Percentiles rank a stretch among this genome's conserved stretches.
phyloP scores from a whole-genome alignment of 1,284 basidiomycete genomes.

The Apiotrichum veenhuisii region DNA sequence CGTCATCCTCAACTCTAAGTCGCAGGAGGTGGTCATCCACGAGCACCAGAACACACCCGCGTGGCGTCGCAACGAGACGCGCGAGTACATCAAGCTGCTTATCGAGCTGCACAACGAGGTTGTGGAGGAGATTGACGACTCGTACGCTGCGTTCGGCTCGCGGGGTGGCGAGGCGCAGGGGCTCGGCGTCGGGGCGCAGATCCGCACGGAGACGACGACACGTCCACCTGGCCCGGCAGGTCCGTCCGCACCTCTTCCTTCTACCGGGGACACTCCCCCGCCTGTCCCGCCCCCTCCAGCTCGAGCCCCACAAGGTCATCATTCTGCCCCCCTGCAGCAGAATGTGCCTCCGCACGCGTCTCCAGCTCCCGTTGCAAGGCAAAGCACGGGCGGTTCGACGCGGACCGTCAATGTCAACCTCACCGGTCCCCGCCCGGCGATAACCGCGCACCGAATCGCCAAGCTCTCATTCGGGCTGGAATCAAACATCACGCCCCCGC shows the following conservation, averaged over 20 bases:
- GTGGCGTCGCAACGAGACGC: conserved; percentile 2
- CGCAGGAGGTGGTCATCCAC: conserved; percentile 2
- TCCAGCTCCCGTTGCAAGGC: neutral
- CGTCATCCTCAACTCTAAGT: conserved; percentile 4
- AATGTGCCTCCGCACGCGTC: neutral
- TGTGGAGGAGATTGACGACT: conserved; percentile 2
- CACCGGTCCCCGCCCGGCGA: neutral
- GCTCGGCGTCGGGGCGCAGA: neutral
- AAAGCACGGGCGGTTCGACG: neutral
- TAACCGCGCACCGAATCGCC: neutral
- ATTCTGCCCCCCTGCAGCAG: neutral
- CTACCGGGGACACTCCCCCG: neutral
- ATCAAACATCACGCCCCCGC: neutral
- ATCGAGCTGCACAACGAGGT: conserved; percentile 4
- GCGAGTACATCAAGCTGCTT: conserved; percentile 3
- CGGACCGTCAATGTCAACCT: neutral
- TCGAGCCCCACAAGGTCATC: too few relatives aligned
- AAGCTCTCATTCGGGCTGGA: neutral
- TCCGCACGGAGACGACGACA: neutral
- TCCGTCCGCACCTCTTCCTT: neutral
- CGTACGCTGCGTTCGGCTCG: conserved; percentile 2
- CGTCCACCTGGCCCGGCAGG: neutral
- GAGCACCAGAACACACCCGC: neutral
- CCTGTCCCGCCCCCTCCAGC: too few relatives aligned
- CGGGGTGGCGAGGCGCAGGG: neutral